Conservation (phyloP, 1,284 basidiomycete genomes). For the Lentinus polychrous region DNA sequence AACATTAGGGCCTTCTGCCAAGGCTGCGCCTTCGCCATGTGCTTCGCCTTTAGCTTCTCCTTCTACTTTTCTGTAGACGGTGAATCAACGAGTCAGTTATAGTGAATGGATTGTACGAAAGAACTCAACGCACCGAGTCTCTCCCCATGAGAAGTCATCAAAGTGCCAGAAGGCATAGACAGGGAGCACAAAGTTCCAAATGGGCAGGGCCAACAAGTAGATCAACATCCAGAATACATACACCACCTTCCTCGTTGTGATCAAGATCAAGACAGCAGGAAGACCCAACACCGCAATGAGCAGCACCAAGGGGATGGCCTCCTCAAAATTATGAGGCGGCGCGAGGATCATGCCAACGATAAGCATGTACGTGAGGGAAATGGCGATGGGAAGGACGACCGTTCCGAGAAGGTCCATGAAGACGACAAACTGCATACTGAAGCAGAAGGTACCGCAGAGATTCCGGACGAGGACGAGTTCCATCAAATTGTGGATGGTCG, state of each 20-base stretch:
- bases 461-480: constrained; percentile 96
- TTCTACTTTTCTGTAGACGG: constrained; percentile 75
- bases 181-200: constrained; percentile 95
- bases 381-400: constrained; percentile 91
- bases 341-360: constrained; percentile 76
- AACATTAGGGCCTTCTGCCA: constrained; percentile 55
- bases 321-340: constrained; percentile 82
- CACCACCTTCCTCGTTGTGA: constrained; percentile 91
- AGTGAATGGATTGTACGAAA: neutral
- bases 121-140: constrained; percentile 67
- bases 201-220: constrained; percentile 86
- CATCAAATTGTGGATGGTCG: constrained; percentile 99
- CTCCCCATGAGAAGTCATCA: constrained; percentile 99
- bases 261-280: constrained; percentile 86
- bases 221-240: constrained; percentile 98
- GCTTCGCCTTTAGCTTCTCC: constrained; percentile 77
- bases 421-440: constrained; percentile 97
- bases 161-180: constrained; percentile 99
- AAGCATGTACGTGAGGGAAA: constrained; percentile 85
- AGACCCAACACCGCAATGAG: constrained; percentile 89
- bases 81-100: constrained; percentile 7
- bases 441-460: constrained; percentile 93
- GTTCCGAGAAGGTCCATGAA: constrained; percentile 99
- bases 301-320: constrained; percentile 92
- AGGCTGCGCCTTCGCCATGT: constrained; percentile 66